These are phyloP conservation scores for Kodamaea sp. DNA, from an alignment of 1,139 yeast species.

Conservation along the genomic window DNA sequence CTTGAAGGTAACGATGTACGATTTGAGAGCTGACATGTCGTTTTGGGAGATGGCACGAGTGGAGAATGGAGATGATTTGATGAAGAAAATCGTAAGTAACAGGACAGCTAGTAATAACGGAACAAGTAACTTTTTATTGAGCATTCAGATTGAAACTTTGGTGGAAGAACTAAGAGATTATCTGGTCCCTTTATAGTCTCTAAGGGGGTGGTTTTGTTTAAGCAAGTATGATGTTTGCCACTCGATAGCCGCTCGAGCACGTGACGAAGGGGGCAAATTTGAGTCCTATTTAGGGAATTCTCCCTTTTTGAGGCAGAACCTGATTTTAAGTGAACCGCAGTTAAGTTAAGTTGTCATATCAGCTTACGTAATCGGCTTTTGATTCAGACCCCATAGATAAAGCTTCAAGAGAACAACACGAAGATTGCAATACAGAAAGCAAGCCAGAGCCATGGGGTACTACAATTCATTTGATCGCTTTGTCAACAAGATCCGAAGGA, in stretches of 20 bases:
- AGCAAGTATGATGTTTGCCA: constrained; percentile 4
- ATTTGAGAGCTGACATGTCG: constrained; percentile 24
- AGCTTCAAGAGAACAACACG: background rate
- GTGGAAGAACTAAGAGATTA: background rate
- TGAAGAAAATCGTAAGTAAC: constrained; percentile 4
- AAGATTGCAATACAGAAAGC: background rate
- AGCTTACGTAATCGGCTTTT: no score
- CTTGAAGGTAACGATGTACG: constrained; percentile 42
- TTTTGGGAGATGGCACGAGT: constrained; percentile 1
- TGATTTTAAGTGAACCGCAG: no score
- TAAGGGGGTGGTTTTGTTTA: no score
- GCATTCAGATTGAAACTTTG: background rate
- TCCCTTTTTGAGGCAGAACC: no score
- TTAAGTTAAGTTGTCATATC: no score
- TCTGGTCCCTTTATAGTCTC: constrained; percentile 1
- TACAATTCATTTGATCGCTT: constrained; percentile 26
- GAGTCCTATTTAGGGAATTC: no score
- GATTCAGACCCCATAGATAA: no score
- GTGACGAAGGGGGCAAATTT: no score
- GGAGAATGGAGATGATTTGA: constrained; percentile 2
- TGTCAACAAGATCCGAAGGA: constrained; percentile 29
- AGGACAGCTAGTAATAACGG: constrained; percentile 4
- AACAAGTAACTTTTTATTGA: constrained; percentile 2
- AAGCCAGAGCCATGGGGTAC: constrained; percentile 3
- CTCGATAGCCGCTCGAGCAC: no score